These are phyloP conservation scores for Parasitella parasitica DNA, from an alignment of 371 early-diverging fungal species.

Conservation along the genomic window DNA sequence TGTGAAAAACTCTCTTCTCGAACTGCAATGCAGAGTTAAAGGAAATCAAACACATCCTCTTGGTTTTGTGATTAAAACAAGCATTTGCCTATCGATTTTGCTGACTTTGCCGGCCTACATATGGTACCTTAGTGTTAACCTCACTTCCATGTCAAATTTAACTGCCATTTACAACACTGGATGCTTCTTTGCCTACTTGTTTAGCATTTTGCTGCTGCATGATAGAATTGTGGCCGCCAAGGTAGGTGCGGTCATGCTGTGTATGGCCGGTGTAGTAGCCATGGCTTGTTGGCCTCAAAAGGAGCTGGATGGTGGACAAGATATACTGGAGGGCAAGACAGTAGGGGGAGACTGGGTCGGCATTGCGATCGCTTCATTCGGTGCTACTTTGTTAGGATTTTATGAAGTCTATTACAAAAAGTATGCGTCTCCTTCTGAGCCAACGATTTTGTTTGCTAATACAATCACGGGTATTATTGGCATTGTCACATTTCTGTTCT, in stretches of 20 bases:
- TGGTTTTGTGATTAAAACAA: conserved; percentile 15
- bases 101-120: conserved; percentile 72
- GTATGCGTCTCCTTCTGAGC: conserved; percentile 63
- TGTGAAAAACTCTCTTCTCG: conserved; percentile 9
- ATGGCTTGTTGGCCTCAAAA: conserved; percentile 56
- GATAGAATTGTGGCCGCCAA: conserved; percentile 63
- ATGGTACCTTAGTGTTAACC: conserved; percentile 79
- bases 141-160: conserved; percentile 75
- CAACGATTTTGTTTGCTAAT: conserved; percentile 72
- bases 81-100: conserved; percentile 45
- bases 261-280: conserved; percentile 67
- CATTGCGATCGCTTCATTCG: conserved; percentile 50
- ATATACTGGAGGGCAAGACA: not conserved
- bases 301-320: not conserved
- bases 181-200: conserved; percentile 80
- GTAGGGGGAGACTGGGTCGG: conserved; percentile 32
- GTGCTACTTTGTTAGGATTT: conserved; percentile 62
- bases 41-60: conserved; percentile 1
- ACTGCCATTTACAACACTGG: conserved; percentile 84
- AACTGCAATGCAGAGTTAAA: conserved; percentile 21
- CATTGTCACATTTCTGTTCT: conserved; percentile 52
- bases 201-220: conserved; percentile 66
- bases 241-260: conserved; percentile 62
- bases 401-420: conserved; percentile 82
- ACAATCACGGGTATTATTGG: conserved; percentile 69